phyloP scores from a whole-genome alignment of 2,329 filamentous ascomycete genomes.

The Cryphonectria parasitica region DNA sequence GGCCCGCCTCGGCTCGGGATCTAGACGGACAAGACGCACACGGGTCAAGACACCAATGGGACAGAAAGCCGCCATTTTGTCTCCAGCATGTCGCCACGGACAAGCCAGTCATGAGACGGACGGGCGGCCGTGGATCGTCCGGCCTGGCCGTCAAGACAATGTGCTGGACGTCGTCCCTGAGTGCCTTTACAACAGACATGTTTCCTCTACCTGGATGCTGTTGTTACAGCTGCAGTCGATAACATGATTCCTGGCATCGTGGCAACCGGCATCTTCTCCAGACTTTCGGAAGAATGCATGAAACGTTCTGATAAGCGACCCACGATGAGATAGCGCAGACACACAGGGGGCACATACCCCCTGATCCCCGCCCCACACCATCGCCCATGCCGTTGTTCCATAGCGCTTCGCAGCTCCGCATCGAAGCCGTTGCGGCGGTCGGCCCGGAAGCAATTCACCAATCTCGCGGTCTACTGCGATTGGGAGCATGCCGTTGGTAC shows the following conservation, averaged over 20 bases:
- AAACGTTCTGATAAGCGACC: slow-evolving; percentile 1
- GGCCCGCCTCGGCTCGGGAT: not conserved
- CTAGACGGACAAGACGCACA: not conserved
- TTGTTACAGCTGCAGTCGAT: not conserved
- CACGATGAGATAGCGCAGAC: not conserved
- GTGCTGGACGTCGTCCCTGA: not conserved
- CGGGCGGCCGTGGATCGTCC: not conserved
- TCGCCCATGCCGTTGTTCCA: not conserved
- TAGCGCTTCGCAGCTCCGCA: not conserved
- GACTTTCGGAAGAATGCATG: not conserved
- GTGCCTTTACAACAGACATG: not conserved
- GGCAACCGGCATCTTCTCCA: slow-evolving; percentile 1
- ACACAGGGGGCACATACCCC: not conserved
- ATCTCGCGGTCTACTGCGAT: not conserved
- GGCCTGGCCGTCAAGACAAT: not conserved
- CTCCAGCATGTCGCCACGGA: not conserved
- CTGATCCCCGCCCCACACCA: not conserved
- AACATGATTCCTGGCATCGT: not conserved
- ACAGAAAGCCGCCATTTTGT: not conserved
- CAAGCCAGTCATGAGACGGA: not conserved
- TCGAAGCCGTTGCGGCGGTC: not conserved
- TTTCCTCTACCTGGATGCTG: not conserved
- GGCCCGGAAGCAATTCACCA: not conserved
- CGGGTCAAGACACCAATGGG: not conserved
- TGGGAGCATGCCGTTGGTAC: not conserved